Conservation (phyloP, 768 basidiomycete species). For the Suillus subaureus region DNA sequence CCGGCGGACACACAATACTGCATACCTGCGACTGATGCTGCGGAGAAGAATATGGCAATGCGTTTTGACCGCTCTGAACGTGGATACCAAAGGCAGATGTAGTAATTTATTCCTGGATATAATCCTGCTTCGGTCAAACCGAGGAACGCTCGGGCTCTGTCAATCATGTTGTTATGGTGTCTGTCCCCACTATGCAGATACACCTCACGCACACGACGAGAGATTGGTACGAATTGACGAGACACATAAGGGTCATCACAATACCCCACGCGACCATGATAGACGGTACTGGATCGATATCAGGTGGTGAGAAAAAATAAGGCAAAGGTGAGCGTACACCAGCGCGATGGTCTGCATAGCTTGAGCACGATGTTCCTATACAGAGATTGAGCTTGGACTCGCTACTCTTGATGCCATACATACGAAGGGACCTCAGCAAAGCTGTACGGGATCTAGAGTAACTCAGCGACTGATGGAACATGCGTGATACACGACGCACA, state of each 20-base stretch:
- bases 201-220: conserved; percentile 32
- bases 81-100: conserved; percentile 62
- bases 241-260: conserved; percentile 42
- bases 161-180: background rate
- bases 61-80: conserved; percentile 57
- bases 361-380: conserved; percentile 40
- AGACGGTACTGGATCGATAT: conserved; percentile 35
- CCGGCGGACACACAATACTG: background rate
- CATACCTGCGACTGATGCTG: conserved; percentile 55
- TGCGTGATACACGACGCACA: conserved; percentile 16
- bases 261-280: conserved; percentile 44
- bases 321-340: conserved; percentile 28
- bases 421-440: conserved; percentile 42
- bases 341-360: conserved; percentile 38
- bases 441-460: conserved; percentile 36
- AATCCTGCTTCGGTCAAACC: conserved; percentile 52
- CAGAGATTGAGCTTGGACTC: conserved; percentile 5
- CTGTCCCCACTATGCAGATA: background rate
- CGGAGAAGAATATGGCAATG: conserved; percentile 65
- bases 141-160: conserved; percentile 44
- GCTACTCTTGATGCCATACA: conserved; percentile 11
- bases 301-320: conserved; percentile 12
- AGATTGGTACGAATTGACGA: conserved; percentile 35
- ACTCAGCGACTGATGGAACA: conserved; percentile 3
- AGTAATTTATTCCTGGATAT: conserved; percentile 44